A percentile compares a stretch with the other conserved stretches of the same genome.
Conservation (phyloP, 495 filamentous ascomycete genomes). For the Penicillium goetzii region DNA sequence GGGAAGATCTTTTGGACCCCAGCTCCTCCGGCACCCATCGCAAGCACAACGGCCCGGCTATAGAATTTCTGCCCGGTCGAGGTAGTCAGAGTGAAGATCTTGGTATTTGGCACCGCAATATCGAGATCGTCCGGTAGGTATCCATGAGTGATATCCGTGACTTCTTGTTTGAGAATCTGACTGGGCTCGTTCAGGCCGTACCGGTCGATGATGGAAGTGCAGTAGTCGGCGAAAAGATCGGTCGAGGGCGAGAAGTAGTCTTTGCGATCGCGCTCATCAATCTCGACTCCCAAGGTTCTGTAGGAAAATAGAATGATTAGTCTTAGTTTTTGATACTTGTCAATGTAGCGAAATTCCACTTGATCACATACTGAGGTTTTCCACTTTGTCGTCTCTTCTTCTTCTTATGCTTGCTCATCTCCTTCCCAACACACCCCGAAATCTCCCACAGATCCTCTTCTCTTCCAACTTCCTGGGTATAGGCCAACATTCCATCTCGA, state of each 20-base stretch:
- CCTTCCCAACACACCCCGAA: conserved; percentile 62
- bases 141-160: conserved; percentile 56
- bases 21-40: conserved; percentile 57
- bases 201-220: conserved; percentile 52
- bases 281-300: conserved; percentile 42
- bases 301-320: conserved; percentile 11
- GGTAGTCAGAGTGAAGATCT: conserved; percentile 58
- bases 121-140: conserved; percentile 26
- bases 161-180: conserved; percentile 51
- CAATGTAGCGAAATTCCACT: background rate
- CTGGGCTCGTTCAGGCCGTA: conserved; percentile 53
- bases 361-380: conserved; percentile 34
- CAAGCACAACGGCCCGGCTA: conserved; percentile 57
- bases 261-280: conserved; percentile 67
- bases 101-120: conserved; percentile 25
- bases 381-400: conserved; percentile 55
- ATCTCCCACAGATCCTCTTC: conserved; percentile 60
- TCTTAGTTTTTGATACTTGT: background rate
- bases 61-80: conserved; percentile 49
- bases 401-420: conserved; percentile 64
- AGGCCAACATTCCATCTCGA: conserved; percentile 64
- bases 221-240: conserved; percentile 60
- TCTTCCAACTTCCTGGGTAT: conserved; percentile 54
- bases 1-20: conserved; percentile 51
- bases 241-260: conserved; percentile 66